Conservation (phyloP, 1,284 basidiomycete genomes). For the Naganishia albida region DNA sequence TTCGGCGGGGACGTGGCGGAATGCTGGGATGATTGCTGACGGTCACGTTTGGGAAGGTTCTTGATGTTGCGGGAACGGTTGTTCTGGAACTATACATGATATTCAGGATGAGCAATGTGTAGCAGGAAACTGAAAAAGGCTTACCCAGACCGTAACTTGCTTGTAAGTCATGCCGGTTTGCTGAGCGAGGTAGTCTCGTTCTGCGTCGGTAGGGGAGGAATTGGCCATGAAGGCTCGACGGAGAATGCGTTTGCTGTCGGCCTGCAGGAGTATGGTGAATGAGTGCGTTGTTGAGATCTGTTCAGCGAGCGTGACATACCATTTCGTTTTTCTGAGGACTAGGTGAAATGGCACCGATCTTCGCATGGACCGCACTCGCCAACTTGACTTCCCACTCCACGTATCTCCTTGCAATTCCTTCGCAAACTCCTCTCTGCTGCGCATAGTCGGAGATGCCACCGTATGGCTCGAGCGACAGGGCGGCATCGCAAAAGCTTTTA, state of each 20-base stretch:
- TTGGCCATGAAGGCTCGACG: conserved; percentile 16
- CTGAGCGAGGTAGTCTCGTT: conserved; percentile 20
- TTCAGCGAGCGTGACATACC: too few relatives aligned
- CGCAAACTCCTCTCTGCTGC: conserved; percentile 3
- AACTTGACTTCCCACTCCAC: not conserved
- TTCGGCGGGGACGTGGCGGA: conserved; percentile 1
- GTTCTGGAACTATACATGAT: conserved; percentile 21
- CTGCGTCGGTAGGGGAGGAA: conserved; percentile 19
- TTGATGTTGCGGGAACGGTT: conserved; percentile 12
- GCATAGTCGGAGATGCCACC: not conserved
- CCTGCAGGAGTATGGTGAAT: not conserved
- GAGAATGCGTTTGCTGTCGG: not conserved
- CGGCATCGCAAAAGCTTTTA: not conserved
- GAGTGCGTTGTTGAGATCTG: too few relatives aligned
- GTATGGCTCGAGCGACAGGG: not conserved
- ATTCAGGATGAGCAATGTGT: not conserved
- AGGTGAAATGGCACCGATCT: too few relatives aligned
- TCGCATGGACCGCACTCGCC: not conserved
- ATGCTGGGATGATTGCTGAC: conserved; percentile 14
- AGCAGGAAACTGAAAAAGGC: not conserved
- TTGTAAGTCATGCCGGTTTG: conserved; percentile 17
- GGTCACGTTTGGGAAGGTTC: conserved; percentile 4
- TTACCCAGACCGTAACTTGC: conserved; percentile 16
- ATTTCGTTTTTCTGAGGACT: too few relatives aligned
- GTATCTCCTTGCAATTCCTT: not conserved